Evolutionary conservation across 2,329 filamentous ascomycete genomes (phyloP).

Genomic region (Pestalotiopsis sp.): DNA sequence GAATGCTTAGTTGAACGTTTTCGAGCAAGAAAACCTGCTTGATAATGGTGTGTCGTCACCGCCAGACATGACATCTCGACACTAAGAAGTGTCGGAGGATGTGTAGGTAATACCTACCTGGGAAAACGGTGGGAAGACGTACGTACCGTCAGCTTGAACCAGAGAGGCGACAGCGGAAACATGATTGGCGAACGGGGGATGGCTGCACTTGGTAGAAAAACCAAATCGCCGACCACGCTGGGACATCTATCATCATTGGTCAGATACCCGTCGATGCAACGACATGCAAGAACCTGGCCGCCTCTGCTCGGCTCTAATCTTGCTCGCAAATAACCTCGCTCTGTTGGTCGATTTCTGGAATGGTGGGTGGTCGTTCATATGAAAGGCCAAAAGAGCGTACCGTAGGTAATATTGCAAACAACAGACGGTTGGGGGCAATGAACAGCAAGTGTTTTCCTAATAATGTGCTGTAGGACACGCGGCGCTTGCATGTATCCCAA

Average conservation of each 20-base stretch:
- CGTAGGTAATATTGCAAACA: neutral
- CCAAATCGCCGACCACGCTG: slow-evolving; percentile 16
- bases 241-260: slow-evolving; percentile 4
- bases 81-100: too few species aligned
- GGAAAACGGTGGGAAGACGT: neutral
- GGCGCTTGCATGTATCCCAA: neutral
- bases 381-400: neutral
- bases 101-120: too few species aligned
- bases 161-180: neutral
- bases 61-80: neutral
- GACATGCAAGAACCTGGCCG: neutral
- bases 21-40: neutral
- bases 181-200: slow-evolving; percentile 16
- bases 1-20: neutral
- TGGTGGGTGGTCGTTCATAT: neutral
- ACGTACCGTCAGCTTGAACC: neutral
- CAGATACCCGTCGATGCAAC: slow-evolving; percentile 15
- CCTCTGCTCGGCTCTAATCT: neutral
- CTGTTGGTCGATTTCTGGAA: neutral
- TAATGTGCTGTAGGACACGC: neutral
- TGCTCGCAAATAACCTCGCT: neutral
- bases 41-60: neutral
- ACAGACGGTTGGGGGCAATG: neutral
- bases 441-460: neutral
- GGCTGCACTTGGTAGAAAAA: slow-evolving; percentile 17